Evolutionary conservation across 306 rosid species (phyloP).

Genomic region (Chamaecrista fasciculata): DNA sequence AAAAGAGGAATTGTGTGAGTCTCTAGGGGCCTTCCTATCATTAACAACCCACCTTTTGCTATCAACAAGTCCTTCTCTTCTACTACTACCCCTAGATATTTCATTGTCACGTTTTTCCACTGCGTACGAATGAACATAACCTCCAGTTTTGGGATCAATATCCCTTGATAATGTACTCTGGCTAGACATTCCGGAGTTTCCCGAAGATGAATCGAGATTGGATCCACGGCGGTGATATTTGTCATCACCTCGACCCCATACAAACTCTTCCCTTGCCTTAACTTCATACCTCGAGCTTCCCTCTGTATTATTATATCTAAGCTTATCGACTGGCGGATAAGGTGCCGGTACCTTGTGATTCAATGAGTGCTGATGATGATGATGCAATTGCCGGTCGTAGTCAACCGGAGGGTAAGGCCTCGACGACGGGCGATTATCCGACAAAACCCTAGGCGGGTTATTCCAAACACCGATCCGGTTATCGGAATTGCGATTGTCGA

Average conservation of each 20-base stretch:
- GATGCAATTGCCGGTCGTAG: conserved; percentile 34
- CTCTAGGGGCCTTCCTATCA: conserved; percentile 51
- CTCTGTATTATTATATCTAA: conserved; percentile 35
- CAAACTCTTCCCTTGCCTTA: conserved; percentile 26
- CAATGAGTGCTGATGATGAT: conserved; percentile 32
- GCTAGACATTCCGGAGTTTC: conserved; percentile 15
- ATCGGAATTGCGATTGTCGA: conserved; percentile 13
- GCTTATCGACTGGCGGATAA: conserved; percentile 16
- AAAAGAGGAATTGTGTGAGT: conserved; percentile 38
- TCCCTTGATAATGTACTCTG: conserved; percentile 31
- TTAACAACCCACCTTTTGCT: conserved; percentile 49
- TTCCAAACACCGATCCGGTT: conserved; percentile 22
- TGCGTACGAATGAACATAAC: conserved; percentile 33
- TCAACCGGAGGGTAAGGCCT: conserved; percentile 24
- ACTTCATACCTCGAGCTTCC: conserved; percentile 40
- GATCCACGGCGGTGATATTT: conserved; percentile 29
- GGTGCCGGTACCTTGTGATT: conserved; percentile 26
- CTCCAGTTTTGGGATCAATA: conserved; percentile 21
- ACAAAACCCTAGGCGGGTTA: conserved; percentile 27
- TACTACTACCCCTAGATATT: conserved; percentile 29
- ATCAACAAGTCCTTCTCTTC: conserved; percentile 36
- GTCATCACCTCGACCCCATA: conserved; percentile 34
- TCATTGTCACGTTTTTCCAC: conserved; percentile 33
- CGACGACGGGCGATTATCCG: conserved; percentile 26
- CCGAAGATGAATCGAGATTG: not conserved